These are phyloP conservation scores for Aechmea fasciata DNA, from an alignment of 176 grass and related monocot species.

Conservation along the genomic window DNA sequence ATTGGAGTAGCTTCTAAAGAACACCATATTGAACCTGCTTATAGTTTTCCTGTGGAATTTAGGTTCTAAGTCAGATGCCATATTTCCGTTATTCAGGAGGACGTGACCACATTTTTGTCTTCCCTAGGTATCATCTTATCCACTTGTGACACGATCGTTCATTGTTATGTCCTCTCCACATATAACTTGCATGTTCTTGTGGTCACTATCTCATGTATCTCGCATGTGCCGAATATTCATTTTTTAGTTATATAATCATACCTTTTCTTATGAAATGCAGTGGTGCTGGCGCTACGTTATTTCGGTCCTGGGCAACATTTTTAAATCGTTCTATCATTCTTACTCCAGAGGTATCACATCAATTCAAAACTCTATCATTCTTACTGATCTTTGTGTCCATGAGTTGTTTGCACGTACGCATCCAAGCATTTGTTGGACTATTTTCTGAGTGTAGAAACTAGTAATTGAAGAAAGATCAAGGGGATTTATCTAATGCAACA, in stretches of 20 bases:
- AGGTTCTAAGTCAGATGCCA: conserved; percentile 94
- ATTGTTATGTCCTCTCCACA: background rate
- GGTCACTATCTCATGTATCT: background rate
- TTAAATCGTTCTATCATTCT: conserved; percentile 89
- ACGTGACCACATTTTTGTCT: conserved; percentile 89
- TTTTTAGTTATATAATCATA: conserved; percentile 4
- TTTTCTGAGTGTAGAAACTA: no score
- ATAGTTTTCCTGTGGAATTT: conserved; percentile 17
- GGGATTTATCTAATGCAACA: no score
- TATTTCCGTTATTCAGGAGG: conserved; percentile 88
- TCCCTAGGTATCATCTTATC: conserved; percentile 61
- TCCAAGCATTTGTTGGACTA: no score
- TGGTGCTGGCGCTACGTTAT: conserved; percentile 88
- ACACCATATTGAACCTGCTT: background rate
- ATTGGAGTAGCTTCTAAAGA: conserved; percentile 1
- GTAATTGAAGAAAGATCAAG: no score
- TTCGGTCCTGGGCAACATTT: conserved; percentile 73
- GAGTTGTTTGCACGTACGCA: no score
- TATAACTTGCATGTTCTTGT: background rate
- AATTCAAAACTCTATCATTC: background rate
- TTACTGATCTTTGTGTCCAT: background rate
- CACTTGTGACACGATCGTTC: background rate
- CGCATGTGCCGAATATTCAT: no score
- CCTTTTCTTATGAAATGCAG: conserved; percentile 33
- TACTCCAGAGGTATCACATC: conserved; percentile 71